These are phyloP conservation scores for Erucastrum elatum DNA, from an alignment of 345 rosid species.

Conservation along the genomic window DNA sequence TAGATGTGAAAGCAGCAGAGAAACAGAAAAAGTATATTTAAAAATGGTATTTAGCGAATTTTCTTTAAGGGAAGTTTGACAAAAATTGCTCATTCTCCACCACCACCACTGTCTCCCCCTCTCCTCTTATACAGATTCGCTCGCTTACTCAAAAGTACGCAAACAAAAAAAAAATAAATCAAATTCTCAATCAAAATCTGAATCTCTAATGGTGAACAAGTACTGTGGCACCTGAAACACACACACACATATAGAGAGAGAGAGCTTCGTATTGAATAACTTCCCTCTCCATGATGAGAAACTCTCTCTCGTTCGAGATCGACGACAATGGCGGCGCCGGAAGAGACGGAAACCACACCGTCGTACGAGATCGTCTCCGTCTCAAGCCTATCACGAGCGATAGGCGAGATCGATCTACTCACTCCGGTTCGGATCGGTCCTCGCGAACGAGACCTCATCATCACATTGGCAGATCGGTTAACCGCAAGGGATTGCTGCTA, in stretches of 20 bases:
- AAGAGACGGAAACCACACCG: conserved; percentile 34
- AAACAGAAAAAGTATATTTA: not conserved
- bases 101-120: conserved; percentile 21
- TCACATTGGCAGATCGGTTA: conserved; percentile 40
- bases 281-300: conserved; percentile 49
- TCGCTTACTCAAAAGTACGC: conserved; percentile 10
- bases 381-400: conserved; percentile 56
- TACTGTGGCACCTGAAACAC: conserved; percentile 31
- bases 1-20: not conserved
- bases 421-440: conserved; percentile 49
- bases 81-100: conserved; percentile 28
- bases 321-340: conserved; percentile 45
- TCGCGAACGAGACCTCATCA: conserved; percentile 15
- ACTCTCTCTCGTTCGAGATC: conserved; percentile 44
- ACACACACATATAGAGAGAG: not conserved
- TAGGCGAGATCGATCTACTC: conserved; percentile 42
- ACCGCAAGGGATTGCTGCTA: conserved; percentile 63
- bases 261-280: not conserved
- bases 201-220: conserved; percentile 34
- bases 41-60: not conserved
- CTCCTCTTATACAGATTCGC: conserved; percentile 25
- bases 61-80: conserved; percentile 16
- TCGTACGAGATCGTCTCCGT: conserved; percentile 65
- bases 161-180: not conserved
- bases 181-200: conserved; percentile 24